Conservation (phyloP, 2,329 filamentous ascomycete species). For the Colletotrichum sp. region DNA sequence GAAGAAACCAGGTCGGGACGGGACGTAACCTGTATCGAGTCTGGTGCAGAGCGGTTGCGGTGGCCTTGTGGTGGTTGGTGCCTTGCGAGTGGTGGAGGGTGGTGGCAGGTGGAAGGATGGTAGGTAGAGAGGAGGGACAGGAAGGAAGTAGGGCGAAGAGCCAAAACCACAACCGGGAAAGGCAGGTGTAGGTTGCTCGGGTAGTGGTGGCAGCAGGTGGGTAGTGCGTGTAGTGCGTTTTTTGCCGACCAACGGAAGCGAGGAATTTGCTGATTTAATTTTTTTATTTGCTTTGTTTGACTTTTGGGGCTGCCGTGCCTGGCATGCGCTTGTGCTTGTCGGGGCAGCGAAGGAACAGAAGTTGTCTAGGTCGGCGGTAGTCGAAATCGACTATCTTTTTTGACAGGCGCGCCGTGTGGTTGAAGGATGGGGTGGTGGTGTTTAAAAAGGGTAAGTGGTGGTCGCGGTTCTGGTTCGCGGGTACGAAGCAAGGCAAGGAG, state of each 20-base stretch:
- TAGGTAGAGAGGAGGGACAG: not conserved
- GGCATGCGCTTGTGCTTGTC: slow-evolving; percentile 29
- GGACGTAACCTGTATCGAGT: slow-evolving; percentile 48
- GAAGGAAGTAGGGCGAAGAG: not conserved
- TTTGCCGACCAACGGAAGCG: slow-evolving; percentile 45
- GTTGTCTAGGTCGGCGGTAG: slow-evolving; percentile 9
- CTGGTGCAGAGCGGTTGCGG: slow-evolving; percentile 39
- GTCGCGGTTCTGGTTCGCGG: not conserved
- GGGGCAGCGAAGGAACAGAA: not conserved
- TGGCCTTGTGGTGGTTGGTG: slow-evolving; percentile 14
- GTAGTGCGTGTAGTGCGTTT: slow-evolving; percentile 3
- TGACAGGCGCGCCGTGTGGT: slow-evolving; percentile 14
- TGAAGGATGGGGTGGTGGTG: not conserved
- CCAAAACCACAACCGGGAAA: not conserved
- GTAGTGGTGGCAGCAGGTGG: slow-evolving; percentile 2
- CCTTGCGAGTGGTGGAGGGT: slow-evolving; percentile 2
- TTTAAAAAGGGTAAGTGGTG: not conserved
- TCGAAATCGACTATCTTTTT: slow-evolving; percentile 10
- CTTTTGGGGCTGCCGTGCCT: slow-evolving; percentile 31
- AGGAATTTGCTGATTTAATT: slow-evolving; percentile 43
- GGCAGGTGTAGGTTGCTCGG: not conserved
- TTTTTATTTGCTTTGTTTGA: slow-evolving; percentile 41
- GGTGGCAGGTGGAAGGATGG: slow-evolving; percentile 32
- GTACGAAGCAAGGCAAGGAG: not conserved
- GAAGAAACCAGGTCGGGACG: slow-evolving; percentile 57